Percentiles rank a stretch among this genome's conserved stretches.
phyloP scores from a whole-genome alignment of 2,329 filamentous ascomycete species.

The Ciborinia camelliae region DNA sequence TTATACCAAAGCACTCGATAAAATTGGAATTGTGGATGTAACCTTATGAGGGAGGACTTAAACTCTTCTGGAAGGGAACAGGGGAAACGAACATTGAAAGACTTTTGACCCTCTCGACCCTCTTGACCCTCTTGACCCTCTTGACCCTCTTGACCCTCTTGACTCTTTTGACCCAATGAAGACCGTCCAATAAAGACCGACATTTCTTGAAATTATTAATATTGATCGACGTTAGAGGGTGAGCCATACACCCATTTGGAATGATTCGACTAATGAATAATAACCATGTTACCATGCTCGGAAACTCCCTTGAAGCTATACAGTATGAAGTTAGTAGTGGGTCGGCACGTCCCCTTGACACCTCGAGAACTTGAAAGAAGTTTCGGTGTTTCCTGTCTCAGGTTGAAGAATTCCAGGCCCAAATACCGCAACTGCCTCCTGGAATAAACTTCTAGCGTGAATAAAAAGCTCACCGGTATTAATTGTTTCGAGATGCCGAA shows the following conservation, averaged over 20 bases:
- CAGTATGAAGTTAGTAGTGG: background rate
- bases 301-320: background rate
- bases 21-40: background rate
- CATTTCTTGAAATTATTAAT: no score
- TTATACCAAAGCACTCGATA: background rate
- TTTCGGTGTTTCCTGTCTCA: conserved; percentile 3
- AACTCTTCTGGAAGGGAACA: no score
- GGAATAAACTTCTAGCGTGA: background rate
- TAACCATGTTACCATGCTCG: no score
- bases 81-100: background rate
- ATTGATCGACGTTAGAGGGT: background rate
- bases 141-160: no score
- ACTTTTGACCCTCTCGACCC: background rate
- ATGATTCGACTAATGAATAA: no score
- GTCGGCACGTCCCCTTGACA: background rate
- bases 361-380: no score
- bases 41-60: background rate
- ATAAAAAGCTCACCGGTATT: background rate
- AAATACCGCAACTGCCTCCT: no score
- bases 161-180: background rate
- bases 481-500: background rate
- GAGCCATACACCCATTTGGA: background rate
- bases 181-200: background rate
- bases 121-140: no score
- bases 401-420: background rate